These are phyloP conservation scores for Falciphora oryzae DNA, from an alignment of 2,329 filamentous ascomycete species.

Conservation along the genomic window DNA sequence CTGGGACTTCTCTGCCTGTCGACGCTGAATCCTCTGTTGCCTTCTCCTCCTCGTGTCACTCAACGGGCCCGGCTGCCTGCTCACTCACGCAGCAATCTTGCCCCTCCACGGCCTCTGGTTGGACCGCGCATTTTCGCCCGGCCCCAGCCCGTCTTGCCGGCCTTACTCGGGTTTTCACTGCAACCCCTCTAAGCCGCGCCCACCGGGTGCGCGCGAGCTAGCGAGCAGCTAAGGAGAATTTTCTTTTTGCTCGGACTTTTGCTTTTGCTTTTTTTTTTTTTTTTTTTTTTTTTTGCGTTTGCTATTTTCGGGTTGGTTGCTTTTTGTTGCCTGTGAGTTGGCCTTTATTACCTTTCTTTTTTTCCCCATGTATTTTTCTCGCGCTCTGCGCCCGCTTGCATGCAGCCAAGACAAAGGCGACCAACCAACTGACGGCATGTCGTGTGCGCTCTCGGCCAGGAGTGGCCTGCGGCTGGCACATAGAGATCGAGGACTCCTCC, in stretches of 20 bases:
- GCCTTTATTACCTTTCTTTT: not conserved
- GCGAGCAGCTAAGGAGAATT: not conserved
- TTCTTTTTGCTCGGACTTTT: not conserved
- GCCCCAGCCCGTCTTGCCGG: slow-evolving; percentile 1
- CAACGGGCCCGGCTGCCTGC: slow-evolving; percentile 1
- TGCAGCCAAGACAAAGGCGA: not conserved
- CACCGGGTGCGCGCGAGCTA: not conserved
- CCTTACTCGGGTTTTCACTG: not conserved
- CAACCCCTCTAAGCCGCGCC: not conserved
- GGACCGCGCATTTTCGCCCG: not conserved
- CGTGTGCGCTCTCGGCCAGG: no score
- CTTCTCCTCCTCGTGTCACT: not conserved
- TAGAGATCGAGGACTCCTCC: not conserved
- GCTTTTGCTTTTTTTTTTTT: slow-evolving; percentile 1
- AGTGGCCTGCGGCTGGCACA: not conserved
- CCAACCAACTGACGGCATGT: not conserved
- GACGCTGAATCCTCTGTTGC: not conserved
- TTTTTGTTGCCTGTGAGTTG: no score
- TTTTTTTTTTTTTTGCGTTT: not conserved
- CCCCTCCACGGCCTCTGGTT: not conserved
- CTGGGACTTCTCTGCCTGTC: not conserved
- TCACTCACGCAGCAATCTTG: not conserved
- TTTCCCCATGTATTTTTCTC: not conserved
- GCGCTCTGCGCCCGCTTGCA: not conserved
- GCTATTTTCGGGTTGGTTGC: not conserved